Evolutionary conservation across 331 rosid genomes (phyloP).

Genomic region (Malus hybrid): DNA sequence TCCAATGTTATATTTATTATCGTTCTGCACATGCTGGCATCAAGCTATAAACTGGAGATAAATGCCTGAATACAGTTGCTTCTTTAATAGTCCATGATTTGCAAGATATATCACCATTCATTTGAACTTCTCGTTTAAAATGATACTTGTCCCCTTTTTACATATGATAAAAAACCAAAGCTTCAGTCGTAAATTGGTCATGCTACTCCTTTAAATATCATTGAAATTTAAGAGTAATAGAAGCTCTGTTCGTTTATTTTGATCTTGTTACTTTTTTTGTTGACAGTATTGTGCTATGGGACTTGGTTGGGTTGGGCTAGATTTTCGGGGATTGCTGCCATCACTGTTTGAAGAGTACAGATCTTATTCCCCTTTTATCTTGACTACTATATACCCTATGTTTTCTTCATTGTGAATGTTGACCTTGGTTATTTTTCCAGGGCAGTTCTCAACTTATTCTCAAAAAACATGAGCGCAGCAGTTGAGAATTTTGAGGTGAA

Average conservation of each 20-base stretch:
- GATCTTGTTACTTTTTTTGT: constrained; percentile 15
- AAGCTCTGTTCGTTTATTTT: constrained; percentile 16
- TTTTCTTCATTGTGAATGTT: constrained; percentile 14
- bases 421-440: constrained; percentile 42
- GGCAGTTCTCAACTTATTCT: constrained; percentile 85
- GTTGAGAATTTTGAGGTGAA: constrained; percentile 95
- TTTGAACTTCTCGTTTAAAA: background rate
- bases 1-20: background rate
- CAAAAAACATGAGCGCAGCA: constrained; percentile 83
- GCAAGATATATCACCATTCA: background rate
- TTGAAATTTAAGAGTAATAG: background rate
- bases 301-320: constrained; percentile 99
- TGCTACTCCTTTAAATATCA: background rate
- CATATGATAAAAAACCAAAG: background rate
- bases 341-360: constrained; percentile 91
- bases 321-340: constrained; percentile 92
- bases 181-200: background rate
- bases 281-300: constrained; percentile 98
- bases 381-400: background rate
- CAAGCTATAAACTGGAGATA: background rate
- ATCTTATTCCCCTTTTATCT: background rate
- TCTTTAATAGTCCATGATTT: background rate
- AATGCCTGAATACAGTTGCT: background rate
- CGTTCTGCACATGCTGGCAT: background rate
- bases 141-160: background rate